phyloP scores from a whole-genome alignment of 75 land plant genomes.

The Pinus taeda region DNA sequence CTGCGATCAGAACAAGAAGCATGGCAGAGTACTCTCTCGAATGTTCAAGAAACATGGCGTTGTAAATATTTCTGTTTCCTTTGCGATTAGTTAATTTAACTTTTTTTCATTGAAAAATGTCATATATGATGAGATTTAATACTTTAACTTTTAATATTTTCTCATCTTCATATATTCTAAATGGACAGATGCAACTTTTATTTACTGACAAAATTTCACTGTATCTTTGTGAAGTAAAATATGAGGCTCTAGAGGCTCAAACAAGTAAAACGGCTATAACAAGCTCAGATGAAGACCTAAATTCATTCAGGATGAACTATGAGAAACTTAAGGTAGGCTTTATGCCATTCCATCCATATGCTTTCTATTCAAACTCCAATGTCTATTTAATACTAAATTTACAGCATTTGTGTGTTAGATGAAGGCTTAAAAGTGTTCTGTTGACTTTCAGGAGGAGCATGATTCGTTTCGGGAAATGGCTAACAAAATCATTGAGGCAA shows the following conservation, averaged over 20 bases:
- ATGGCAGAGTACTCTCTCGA: slow-evolving; percentile 56
- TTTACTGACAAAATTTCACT: slow-evolving; percentile 3
- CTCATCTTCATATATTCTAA: neutral
- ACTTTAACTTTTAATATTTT: neutral
- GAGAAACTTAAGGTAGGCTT: slow-evolving; percentile 50
- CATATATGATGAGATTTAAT: no score
- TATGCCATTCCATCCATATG: neutral
- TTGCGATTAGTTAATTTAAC: neutral
- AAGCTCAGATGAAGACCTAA: slow-evolving; percentile 37
- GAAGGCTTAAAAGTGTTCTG: neutral
- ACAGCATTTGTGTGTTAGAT: neutral
- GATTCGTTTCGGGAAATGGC: slow-evolving; percentile 82
- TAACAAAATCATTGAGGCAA: slow-evolving; percentile 79
- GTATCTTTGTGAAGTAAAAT: slow-evolving; percentile 42
- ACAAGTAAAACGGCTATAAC: slow-evolving; percentile 21
- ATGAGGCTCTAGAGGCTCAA: slow-evolving; percentile 38
- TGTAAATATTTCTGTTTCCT: slow-evolving; percentile 23
- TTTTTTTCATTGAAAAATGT: neutral
- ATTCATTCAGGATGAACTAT: slow-evolving; percentile 33
- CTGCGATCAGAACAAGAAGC: slow-evolving; percentile 57
- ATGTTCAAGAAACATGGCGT: slow-evolving; percentile 76
- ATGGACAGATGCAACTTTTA: neutral
- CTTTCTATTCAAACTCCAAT: neutral
- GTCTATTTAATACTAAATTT: neutral
- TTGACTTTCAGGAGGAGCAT: slow-evolving; percentile 68